Base-by-base conservation (phyloP, 164 flowering plant species). In the Liriodendron chinense region DNA sequence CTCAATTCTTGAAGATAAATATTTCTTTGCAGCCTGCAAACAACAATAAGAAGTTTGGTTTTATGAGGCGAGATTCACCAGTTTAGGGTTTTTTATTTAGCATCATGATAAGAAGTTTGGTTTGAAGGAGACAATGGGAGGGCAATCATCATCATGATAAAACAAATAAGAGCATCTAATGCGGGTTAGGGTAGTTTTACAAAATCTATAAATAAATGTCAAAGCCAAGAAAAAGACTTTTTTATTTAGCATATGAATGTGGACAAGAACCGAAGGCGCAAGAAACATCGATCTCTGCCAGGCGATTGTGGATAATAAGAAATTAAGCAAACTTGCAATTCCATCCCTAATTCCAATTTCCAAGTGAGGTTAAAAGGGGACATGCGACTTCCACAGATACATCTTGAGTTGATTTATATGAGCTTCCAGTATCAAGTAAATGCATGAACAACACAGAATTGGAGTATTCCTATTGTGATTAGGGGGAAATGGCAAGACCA, bases 1-100 rank as follows among this genome's bases (percentile, higher is more conserved):
- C 64, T 88, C 88, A 70, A 94, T 89, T 79, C 82, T 87, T 43
- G 93, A 83, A 66, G 94, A 88, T 76, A 94, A 81, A 61, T 79
- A 75, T 74, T 83, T 84, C 76, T 85, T 87, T 34, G 97, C 77
- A 50, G 78, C 84, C 98, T 92, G 88, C 25, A 78, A 66, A 50
- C 16, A 66, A 12, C 28, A 23, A 66, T 10, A 24, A 64, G 67
- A 20, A 9, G 25, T 12, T 26, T 26, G 2, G 28, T 26, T 71
- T 71, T 2, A 71, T 53, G 22, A 69, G 21, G 28, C 2, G 28
- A 25, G n/a, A 26, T 26, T 1, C 28, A 26, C 28, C 28, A 1
- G 28, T 14, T 23, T 9, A 12, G 26, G n/a, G n/a, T n/a, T n/a
- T n/a, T n/a, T n/a, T n/a, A n/a, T n/a, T n/a, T n/a, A n/a, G n/a